Evolutionary conservation across 2,329 filamentous ascomycete species (phyloP).

Genomic region (Xylariaceae sp.): DNA sequence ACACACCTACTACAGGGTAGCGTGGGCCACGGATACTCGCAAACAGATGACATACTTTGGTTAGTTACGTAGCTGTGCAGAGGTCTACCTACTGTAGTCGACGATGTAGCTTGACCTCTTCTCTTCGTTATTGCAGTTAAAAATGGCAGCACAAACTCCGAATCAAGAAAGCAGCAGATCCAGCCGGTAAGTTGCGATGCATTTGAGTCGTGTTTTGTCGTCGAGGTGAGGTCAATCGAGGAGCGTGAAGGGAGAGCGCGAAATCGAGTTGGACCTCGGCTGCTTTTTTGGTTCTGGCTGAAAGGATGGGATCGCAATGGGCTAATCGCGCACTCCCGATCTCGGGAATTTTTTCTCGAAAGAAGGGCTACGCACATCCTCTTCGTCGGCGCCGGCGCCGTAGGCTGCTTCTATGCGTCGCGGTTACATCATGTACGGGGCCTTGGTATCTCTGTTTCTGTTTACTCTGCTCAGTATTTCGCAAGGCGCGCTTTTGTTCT

Average conservation of each 20-base stretch:
- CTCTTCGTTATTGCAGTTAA: too few relatives aligned
- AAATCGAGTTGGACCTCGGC: too few relatives aligned
- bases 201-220: too few relatives aligned
- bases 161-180: not conserved
- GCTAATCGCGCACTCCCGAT: not conserved
- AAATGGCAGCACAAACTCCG: conserved; percentile 4
- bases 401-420: conserved; percentile 68
- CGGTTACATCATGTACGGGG: conserved; percentile 54
- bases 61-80: too few relatives aligned
- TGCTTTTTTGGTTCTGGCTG: too few relatives aligned
- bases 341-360: not conserved
- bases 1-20: not conserved
- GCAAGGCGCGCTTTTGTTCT: conserved; percentile 14
- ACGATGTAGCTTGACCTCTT: too few relatives aligned
- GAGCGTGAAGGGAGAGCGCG: too few relatives aligned
- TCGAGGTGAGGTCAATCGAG: too few relatives aligned
- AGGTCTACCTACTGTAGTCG: too few relatives aligned
- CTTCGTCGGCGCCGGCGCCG: conserved; percentile 65
- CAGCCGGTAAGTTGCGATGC: conserved; percentile 4
- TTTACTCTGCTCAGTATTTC: conserved; percentile 1
- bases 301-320: too few relatives aligned
- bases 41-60: too few relatives aligned
- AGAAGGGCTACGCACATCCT: conserved; percentile 48
- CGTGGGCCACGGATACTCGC: too few relatives aligned
- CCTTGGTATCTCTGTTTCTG: not conserved